Evolutionary conservation across 129 eudicot species (phyloP), one percentile per base, ranked within the genome.

Genomic region (Erigeron canadensis): DNA sequence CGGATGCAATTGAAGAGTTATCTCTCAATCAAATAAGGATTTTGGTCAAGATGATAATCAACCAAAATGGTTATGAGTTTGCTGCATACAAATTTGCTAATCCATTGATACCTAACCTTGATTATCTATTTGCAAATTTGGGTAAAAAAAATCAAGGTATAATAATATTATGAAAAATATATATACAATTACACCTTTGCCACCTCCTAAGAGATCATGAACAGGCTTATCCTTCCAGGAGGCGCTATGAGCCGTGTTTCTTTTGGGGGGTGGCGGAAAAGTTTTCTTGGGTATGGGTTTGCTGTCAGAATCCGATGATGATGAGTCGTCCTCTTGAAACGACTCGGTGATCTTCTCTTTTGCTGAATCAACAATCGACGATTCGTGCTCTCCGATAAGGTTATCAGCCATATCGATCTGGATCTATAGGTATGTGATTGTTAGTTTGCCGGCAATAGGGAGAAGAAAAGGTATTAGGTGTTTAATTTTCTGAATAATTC

Each of bases 261-360:
- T 86, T 13, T 77, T 80, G 10, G 79, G 67, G 0, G 84, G 66
- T 17, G 75, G 56, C 5, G 81, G 75, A 68, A 81, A 79, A 38
- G 37, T 48, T 73, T 78, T 78, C 50, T 62, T 70, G 10, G 15
- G 34, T n/a, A 41, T 63, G 19, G 4, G 7, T 69, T 77, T 74
- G 47, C 46, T 50, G 17, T 89, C 96, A 28, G 89, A 84, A 75
- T 79, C 91, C 13, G 87, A 82, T 0, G 90, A 81, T 0, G 90
- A 83, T 8, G 96, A 88, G 39, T 79, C 83, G 74, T 74, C 75
- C 65, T 40, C 75, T 2, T 90, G 89, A 60, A 85, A 81, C 74
- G 77, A 78, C 62, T 88, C 97, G 41, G 85, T 62, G 81, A 91
- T 82, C 81, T 88, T 84, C 18, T 91, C 97, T 64, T 86, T 81